These are phyloP conservation scores for Solanum chmielewskii DNA, from an alignment of 257 asterid genomes.

Conservation along the genomic window DNA sequence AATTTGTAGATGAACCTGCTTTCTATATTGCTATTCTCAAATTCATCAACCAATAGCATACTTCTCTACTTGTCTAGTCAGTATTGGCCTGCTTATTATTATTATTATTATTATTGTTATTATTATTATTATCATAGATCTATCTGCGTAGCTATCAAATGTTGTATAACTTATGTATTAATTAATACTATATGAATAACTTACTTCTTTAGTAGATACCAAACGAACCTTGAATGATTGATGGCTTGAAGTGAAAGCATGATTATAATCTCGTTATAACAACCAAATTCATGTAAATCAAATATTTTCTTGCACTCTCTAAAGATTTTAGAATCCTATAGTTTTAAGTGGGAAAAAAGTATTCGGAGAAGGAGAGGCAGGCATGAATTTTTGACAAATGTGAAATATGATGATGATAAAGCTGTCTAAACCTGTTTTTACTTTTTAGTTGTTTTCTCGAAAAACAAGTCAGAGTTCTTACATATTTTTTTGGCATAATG, in stretches of 20 bases:
- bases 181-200: neutral
- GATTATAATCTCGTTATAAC: neutral
- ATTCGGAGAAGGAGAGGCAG: neutral
- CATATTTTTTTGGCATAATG: neutral
- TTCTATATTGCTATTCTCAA: slow-evolving; percentile 41
- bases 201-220: neutral
- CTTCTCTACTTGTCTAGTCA: neutral
- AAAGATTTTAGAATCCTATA: neutral
- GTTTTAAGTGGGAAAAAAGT: neutral
- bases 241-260: neutral
- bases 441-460: too few relatives aligned
- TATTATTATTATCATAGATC: neutral
- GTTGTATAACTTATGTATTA: too few relatives aligned
- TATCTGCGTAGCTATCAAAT: neutral
- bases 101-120: neutral
- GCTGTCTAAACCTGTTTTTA: too few relatives aligned
- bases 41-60: neutral
- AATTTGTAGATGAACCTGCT: slow-evolving; percentile 47
- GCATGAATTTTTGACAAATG: too few relatives aligned
- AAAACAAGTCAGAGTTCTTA: too few relatives aligned
- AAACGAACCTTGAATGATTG: neutral
- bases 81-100: neutral
- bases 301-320: neutral
- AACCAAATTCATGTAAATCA: neutral
- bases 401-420: too few relatives aligned